Conservation (phyloP, 805 yeast species). For the Lipomyces yamanashiensis region DNA sequence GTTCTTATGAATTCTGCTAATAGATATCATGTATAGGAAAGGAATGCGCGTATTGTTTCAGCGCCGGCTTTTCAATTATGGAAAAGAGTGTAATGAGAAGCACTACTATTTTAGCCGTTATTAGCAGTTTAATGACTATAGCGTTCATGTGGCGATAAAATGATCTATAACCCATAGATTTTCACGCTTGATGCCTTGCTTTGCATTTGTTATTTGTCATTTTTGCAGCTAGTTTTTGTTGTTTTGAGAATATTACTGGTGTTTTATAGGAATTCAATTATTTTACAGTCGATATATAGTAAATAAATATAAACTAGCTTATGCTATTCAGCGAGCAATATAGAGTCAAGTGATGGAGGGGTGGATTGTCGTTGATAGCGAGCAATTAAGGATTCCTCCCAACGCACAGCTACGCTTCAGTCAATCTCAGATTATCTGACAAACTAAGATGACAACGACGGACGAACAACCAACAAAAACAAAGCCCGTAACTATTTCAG, state of each 20-base stretch:
- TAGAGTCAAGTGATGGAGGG: no score
- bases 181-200: no score
- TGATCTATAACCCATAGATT: not conserved
- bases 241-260: no score
- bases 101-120: slow-evolving; percentile 10
- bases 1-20: not conserved
- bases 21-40: slow-evolving; percentile 4
- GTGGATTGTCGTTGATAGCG: no score
- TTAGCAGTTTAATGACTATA: slow-evolving; percentile 13
- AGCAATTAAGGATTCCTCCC: no score
- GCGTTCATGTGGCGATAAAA: slow-evolving; percentile 22
- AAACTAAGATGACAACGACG: slow-evolving; percentile 6
- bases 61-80: slow-evolving; percentile 20
- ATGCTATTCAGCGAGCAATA: no score
- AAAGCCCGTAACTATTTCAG: not conserved
- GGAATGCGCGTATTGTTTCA: slow-evolving; percentile 25
- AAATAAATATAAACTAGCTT: no score
- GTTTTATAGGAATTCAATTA: no score
- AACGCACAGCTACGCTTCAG: not conserved
- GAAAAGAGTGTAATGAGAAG: slow-evolving; percentile 20
- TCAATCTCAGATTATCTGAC: no score
- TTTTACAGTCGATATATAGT: no score
- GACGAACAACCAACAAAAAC: slow-evolving; percentile 2
- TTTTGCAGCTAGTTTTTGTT: no score
- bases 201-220: no score